Percentiles rank a stretch among this genome's conserved stretches.
Conservation (phyloP, 2,329 filamentous ascomycete species). For the Xylariaceae sp. region DNA sequence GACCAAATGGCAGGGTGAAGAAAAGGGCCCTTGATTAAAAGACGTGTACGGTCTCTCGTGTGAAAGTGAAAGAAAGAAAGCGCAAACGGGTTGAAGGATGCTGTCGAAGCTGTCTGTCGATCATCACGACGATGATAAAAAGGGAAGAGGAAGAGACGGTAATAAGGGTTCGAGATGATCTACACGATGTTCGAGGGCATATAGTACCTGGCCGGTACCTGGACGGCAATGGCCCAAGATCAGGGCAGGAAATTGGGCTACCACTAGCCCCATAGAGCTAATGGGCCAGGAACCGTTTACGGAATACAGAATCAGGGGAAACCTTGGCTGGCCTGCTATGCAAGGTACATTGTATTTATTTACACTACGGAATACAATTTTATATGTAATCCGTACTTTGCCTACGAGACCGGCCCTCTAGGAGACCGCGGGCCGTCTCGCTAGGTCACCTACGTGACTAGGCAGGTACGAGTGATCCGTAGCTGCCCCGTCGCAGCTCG, state of each 20-base stretch:
- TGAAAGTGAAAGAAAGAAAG: constrained; percentile 2
- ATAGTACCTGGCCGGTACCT: not conserved
- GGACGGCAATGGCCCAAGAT: not conserved
- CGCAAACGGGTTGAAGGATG: constrained; percentile 1
- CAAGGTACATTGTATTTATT: not conserved
- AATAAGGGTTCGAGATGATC: not conserved
- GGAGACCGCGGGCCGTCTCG: too few species aligned
- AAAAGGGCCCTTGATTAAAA: constrained; percentile 3
- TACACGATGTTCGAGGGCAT: constrained; percentile 9
- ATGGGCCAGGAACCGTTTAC: not conserved
- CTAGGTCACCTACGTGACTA: too few species aligned
- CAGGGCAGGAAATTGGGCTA: not conserved
- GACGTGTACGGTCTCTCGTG: too few species aligned
- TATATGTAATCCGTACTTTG: too few species aligned
- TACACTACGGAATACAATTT: not conserved
- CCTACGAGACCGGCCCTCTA: not conserved
- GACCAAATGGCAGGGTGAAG: not conserved
- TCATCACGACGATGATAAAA: constrained; percentile 16
- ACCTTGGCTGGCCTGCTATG: not conserved
- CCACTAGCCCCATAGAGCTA: not conserved
- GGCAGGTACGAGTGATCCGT: too few species aligned
- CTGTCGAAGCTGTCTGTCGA: constrained; percentile 20
- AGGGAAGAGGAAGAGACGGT: constrained; percentile 1
- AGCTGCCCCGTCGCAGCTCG: too few species aligned
- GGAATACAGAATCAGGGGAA: not conserved